Evolutionary conservation across 2,329 filamentous ascomycete genomes (phyloP), one percentile per base, ranked within the genome.

Genomic region (Cladophialophora bantiana): DNA sequence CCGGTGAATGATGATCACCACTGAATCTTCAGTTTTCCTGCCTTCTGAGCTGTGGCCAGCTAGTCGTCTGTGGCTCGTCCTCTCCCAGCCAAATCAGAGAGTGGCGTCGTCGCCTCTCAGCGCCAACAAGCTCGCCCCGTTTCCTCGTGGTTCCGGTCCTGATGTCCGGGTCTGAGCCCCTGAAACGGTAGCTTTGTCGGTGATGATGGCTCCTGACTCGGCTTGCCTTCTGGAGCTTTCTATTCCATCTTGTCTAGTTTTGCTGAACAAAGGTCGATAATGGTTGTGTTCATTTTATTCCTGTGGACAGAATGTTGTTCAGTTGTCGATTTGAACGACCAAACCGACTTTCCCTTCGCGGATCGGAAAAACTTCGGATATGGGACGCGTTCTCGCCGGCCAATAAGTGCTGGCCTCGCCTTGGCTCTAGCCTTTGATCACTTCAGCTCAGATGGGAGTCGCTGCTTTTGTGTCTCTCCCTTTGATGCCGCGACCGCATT

Each of bases 321-420:
- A 57, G 18, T 48, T 35, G 45, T 13, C 59, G 13, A 38, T 26
- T 26, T 26, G 31, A 7, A 3, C 18, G n/a, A 38, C 3, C 45
- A 10, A 50, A 4, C 6, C 45, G 26, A 26, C 26, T 26, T 26
- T 26, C 2, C 26, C 45, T 26, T 26, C 45, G 3, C 18, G 42
- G 18, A 26, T 26, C 45, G 59, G 45, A 45, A 32, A n/a, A 61
- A 53, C 52, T 15, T 34, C 52, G 40, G 55, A 26, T 36, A 10
- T 32, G 32, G 10, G 31, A 65, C 62, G 62, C 62, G 62, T 65
- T 54, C 52, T 59, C 40, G 57, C 35, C 50, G 15, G 62, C 62
- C 62, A 65, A 65, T 65, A 3, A 65, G 57, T 55, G 60, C 18
- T 12, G 36, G 31, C n/a, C 38, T 56, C 32, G 59, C 18, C 59